Evolutionary conservation across 345 rosid species (phyloP), one percentile per base, ranked within the genome.

Genomic region (Eucalyptus polybractea): DNA sequence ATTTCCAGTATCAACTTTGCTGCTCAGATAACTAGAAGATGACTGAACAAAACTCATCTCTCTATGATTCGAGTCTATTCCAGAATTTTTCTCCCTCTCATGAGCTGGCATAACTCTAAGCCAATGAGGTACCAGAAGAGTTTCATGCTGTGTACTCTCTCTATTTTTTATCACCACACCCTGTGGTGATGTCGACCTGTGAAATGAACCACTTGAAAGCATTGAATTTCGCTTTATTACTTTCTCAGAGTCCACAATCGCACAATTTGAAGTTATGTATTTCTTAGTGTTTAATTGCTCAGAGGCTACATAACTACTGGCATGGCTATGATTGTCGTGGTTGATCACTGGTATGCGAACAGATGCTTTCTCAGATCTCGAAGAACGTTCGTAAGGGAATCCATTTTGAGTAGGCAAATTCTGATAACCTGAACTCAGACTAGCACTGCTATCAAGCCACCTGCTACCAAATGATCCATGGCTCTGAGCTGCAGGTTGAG

Each of bases 71-170:
- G 92, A 90, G 92, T 95, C 96, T 88, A 92, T 87, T 89, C 93
- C 91, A 11, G 93, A 88, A 89, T 65, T 86, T 9, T 89, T 89
- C 37, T 91, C 95, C 69, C 88, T 92, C 92, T 92, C 93, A 87
- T 50, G 87, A 87, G 88, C 90, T 51, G 91, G 90, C 88, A 91
- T 94, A 76, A 93, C 91, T 91, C 91, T 93, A 83, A 96, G 93
- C 98, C 98, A 97, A 88, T 98, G 96, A 90, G 95, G 92, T 87
- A 93, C 91, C n/a, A 90, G 89, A 69, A 93, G 56, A 89, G 65
- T 83, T 87, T 93, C 95, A 87, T 93, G 95, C 27, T 91, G 92
- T 51, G 53, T 93, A 88, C 93, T 95, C 89, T 90, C 94, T 87
- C 93, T 89, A 90, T 91, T 37, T 76, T 95, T 89, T 88, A 88